phyloP scores from a whole-genome alignment of 495 filamentous ascomycete genomes.

The Aspergillus conjunctus region DNA sequence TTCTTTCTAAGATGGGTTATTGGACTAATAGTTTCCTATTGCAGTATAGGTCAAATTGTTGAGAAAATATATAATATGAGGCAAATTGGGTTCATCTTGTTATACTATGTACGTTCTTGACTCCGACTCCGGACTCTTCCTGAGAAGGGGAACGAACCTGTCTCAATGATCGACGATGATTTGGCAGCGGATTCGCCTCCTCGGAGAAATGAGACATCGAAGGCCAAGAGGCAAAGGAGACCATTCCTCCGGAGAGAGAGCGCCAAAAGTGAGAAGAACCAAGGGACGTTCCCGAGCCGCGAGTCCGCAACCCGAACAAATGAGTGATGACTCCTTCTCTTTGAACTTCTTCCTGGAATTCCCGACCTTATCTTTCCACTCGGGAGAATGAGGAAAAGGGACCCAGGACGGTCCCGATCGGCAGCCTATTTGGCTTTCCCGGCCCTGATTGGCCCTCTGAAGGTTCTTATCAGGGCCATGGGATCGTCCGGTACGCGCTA shows the following conservation, averaged over 20 bases:
- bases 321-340: background rate
- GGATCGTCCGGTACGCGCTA: constrained; percentile 8
- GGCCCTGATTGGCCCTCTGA: background rate
- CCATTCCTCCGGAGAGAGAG: background rate
- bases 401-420: background rate
- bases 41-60: too few species aligned
- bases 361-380: background rate
- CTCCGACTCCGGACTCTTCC: background rate
- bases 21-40: too few species aligned
- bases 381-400: constrained; percentile 2
- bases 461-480: constrained; percentile 2
- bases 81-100: too few species aligned
- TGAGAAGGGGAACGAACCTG: background rate
- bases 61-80: too few species aligned
- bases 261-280: too few species aligned
- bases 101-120: background rate
- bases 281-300: background rate
- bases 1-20: too few species aligned
- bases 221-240: background rate
- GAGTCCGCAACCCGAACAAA: background rate
- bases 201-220: background rate
- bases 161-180: background rate
- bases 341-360: background rate
- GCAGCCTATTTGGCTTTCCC: background rate
- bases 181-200: background rate